A percentile compares a stretch with the other conserved stretches of the same genome.
phyloP scores from a whole-genome alignment of 2,329 filamentous ascomycete species.

The Scedosporium minutisporum region DNA sequence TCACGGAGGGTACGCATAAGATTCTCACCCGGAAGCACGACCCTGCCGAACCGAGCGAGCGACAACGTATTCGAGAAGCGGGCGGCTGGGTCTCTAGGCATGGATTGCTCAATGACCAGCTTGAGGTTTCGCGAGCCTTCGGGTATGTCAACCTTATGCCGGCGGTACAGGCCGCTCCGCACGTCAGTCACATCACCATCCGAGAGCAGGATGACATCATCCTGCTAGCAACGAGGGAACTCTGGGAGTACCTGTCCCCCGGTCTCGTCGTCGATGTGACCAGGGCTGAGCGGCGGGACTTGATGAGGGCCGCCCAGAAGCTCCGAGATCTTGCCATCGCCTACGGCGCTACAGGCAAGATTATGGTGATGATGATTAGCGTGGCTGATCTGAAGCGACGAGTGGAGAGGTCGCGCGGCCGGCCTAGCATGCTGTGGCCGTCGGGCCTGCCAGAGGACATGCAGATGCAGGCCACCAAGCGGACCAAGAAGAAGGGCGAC shows the following conservation, averaged over 20 bases:
- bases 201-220: conserved; percentile 90
- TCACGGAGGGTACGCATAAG: conserved; percentile 75
- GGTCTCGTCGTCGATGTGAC: conserved; percentile 89
- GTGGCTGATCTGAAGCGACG: conserved; percentile 83
- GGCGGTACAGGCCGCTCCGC: conserved; percentile 80
- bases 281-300: conserved; percentile 72
- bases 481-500: conserved; percentile 55
- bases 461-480: conserved; percentile 52
- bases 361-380: conserved; percentile 98
- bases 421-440: conserved; percentile 70
- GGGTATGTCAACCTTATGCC: conserved; percentile 91
- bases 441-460: conserved; percentile 63
- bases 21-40: conserved; percentile 88
- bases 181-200: conserved; percentile 68
- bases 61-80: conserved; percentile 83
- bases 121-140: conserved; percentile 89
- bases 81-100: conserved; percentile 94
- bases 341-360: conserved; percentile 86
- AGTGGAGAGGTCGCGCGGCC: conserved; percentile 65
- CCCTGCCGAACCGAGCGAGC: conserved; percentile 74
- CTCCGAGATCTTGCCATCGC: conserved; percentile 90
- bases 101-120: conserved; percentile 81
- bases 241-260: conserved; percentile 90
- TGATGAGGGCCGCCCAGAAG: conserved; percentile 93
- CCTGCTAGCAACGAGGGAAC: conserved; percentile 77